phyloP scores from a whole-genome alignment of 192 early-diverging fungal genomes.

The Coemansia sp. region DNA sequence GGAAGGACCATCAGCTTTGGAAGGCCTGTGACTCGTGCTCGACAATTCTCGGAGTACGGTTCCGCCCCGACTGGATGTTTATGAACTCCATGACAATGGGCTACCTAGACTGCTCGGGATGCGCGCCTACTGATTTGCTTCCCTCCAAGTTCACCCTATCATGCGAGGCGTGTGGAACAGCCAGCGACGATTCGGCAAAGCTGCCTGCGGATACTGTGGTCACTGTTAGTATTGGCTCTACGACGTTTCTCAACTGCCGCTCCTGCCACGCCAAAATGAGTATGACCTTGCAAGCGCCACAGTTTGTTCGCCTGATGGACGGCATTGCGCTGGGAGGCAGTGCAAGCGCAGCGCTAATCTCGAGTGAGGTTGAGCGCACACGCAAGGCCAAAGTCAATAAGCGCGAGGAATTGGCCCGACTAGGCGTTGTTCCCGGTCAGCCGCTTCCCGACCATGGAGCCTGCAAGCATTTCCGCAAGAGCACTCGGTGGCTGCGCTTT shows the following conservation, averaged over 20 bases:
- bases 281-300: constrained; percentile 49
- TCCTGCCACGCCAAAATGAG: constrained; percentile 44
- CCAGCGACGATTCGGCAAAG: neutral
- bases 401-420: constrained; percentile 56
- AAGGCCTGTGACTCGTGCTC: constrained; percentile 59
- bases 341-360: constrained; percentile 40
- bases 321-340: constrained; percentile 33
- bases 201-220: constrained; percentile 9
- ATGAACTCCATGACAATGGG: constrained; percentile 58
- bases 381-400: constrained; percentile 44
- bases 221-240: constrained; percentile 22
- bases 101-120: constrained; percentile 71
- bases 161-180: constrained; percentile 65
- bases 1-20: constrained; percentile 48
- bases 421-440: constrained; percentile 71
- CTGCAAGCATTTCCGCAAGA: constrained; percentile 84
- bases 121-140: constrained; percentile 67
- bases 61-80: constrained; percentile 64
- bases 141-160: constrained; percentile 67
- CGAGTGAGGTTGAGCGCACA: constrained; percentile 46
- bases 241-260: constrained; percentile 19
- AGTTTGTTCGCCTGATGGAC: constrained; percentile 53
- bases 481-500: constrained; percentile 89
- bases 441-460: constrained; percentile 76
- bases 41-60: constrained; percentile 56